Evolutionary conservation across 169 alveolate genomes (phyloP).

Genomic region (Eimeria maxima): DNA sequence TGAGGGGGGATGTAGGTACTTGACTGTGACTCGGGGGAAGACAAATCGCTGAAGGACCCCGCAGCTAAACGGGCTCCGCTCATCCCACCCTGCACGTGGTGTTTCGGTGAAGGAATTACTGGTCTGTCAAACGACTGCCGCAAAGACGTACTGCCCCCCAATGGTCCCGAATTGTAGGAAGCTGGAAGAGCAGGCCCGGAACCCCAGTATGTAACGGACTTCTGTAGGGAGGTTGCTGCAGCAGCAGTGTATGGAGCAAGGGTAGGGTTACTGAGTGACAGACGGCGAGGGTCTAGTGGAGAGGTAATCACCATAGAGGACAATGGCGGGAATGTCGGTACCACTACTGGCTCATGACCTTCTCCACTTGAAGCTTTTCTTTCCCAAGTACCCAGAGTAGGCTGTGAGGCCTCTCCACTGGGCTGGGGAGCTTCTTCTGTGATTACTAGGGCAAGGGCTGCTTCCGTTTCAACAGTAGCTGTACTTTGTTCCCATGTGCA

Average conservation of each 20-base stretch:
- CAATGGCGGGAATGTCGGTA: constrained; percentile 55
- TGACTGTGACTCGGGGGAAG: constrained; percentile 40
- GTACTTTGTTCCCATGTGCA: not conserved
- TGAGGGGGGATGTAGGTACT: constrained; percentile 3
- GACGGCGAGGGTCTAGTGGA: constrained; percentile 71
- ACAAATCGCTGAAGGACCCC: constrained; percentile 36
- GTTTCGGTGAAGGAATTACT: constrained; percentile 22
- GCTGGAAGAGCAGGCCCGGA: not conserved
- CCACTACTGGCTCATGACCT: constrained; percentile 7
- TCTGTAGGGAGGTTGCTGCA: constrained; percentile 58
- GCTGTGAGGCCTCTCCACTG: constrained; percentile 44
- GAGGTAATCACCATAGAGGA: constrained; percentile 60
- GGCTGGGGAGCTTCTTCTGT: constrained; percentile 56
- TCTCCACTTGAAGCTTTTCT: not conserved
- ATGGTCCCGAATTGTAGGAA: not conserved
- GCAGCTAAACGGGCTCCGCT: not conserved
- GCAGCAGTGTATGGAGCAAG: constrained; percentile 76
- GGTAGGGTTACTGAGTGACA: constrained; percentile 30
- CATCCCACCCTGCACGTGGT: constrained; percentile 29
- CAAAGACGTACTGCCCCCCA: constrained; percentile 10
- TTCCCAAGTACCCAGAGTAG: constrained; percentile 13
- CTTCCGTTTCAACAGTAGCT: constrained; percentile 55
- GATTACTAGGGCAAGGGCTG: constrained; percentile 51
- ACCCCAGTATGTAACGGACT: constrained; percentile 52
- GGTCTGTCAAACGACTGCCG: constrained; percentile 58